Evolutionary conservation across 176 grass and related monocot species (phyloP), one percentile per base, ranked within the genome.

Genomic region (Raddia guianensis): DNA sequence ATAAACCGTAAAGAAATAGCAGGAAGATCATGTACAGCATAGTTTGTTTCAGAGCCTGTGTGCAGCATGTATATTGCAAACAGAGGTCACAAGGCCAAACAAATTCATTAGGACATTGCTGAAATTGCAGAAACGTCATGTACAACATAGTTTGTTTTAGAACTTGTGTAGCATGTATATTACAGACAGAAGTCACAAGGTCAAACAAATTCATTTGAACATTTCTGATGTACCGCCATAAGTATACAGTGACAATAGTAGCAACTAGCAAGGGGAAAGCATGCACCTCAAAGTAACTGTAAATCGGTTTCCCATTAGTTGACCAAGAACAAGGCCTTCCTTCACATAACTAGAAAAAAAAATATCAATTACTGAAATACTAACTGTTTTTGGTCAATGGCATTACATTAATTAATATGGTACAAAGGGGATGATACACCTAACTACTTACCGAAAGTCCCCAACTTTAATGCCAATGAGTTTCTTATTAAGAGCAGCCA

Each of bases 201-300:
- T 14, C 44, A 83, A 83, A 48, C 10, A 83, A 32, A 48, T 32
- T 59, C 12, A 60, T 11, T 51, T 46, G 21, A 74, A 54, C 13
- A 60, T 52, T 46, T 27, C 27, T 66, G 15, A 12, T 66, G 74
- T 62, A 73, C 9, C 4, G 21, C 42, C 73, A 83, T 54, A 59
- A 78, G 50, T 11, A 75, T 74, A 78, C 12, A 62, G 2, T 81
- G 42, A 8, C 44, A 68, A 78, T 12, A 62, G 2, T 81, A 20
- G 13, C 44, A 68, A 2, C 40, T 27, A 70, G 20, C 32, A 79
- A 73, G n/a, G 62, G 52, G 61, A 74, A 40, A 40, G 59, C 32
- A 74, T 49, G 2, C 45, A 98, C 95, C 95, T 94, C 70, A 98
- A 90, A 76, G 83, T 98, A 83, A 98, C 90, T 72, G 90, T 92